phyloP scores from a whole-genome alignment of 2,329 filamentous ascomycete species.

The Stachybotrys chlorohalonatus region DNA sequence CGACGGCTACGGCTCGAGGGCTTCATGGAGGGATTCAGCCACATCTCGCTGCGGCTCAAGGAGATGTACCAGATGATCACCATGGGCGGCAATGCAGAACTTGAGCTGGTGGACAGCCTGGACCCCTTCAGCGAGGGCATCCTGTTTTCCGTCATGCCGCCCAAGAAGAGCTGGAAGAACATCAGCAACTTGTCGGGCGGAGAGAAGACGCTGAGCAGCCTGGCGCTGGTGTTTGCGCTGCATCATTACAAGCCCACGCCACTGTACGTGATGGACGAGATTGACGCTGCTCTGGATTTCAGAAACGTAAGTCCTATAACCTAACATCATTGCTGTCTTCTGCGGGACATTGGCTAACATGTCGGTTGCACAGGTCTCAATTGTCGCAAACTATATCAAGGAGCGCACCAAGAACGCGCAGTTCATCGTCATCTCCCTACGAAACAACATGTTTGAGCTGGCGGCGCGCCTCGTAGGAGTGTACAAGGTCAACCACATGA shows the following conservation, averaged over 20 bases:
- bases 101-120: constrained; percentile 90
- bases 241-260: constrained; percentile 98
- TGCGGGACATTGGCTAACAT: constrained; percentile 9
- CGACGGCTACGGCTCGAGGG: constrained; percentile 84
- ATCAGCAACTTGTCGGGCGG: constrained; percentile 93
- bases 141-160: constrained; percentile 95
- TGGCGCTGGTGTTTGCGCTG: constrained; percentile 94
- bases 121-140: constrained; percentile 98
- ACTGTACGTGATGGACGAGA: constrained; percentile 99
- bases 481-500: constrained; percentile 99
- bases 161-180: constrained; percentile 99
- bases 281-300: constrained; percentile 96
- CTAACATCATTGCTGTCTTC: constrained; percentile 2
- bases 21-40: constrained; percentile 96
- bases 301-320: constrained; percentile 67
- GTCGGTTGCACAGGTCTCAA: constrained; percentile 61
- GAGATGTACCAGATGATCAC: constrained; percentile 99
- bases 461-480: constrained; percentile 92
- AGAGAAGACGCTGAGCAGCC: constrained; percentile 89
- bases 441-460: constrained; percentile 99
- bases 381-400: constrained; percentile 98
- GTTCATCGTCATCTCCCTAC: constrained; percentile 94
- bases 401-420: constrained; percentile 98
- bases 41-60: constrained; percentile 88
- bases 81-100: constrained; percentile 96